phyloP scores from a whole-genome alignment of 2,329 filamentous ascomycete species.

The Arachnopeziza araneosa region DNA sequence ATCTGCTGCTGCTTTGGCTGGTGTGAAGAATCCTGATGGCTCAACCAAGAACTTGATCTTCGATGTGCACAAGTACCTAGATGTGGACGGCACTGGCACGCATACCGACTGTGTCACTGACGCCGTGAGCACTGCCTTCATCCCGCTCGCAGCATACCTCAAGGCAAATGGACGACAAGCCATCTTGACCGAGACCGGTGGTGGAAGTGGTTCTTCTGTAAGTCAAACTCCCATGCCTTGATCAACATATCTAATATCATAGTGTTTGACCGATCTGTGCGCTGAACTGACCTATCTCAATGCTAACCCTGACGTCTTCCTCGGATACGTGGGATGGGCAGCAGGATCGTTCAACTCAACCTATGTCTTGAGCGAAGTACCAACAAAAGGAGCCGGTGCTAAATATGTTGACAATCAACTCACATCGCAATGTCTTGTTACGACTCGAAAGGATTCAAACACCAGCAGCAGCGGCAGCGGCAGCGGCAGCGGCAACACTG shows the following conservation, averaged over 20 bases:
- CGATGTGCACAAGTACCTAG: slow-evolving; percentile 57
- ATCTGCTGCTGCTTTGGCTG: slow-evolving; percentile 44
- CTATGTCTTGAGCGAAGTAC: slow-evolving; percentile 21
- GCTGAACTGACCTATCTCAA: slow-evolving; percentile 6
- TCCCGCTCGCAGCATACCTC: slow-evolving; percentile 42
- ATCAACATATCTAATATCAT: neutral
- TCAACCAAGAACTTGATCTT: slow-evolving; percentile 47
- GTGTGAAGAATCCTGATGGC: slow-evolving; percentile 53
- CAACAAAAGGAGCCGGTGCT: slow-evolving; percentile 4
- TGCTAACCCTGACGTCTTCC: slow-evolving; percentile 32
- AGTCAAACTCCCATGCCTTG: neutral
- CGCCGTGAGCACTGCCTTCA: slow-evolving; percentile 42
- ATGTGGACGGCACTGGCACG: slow-evolving; percentile 50
- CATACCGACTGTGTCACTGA: slow-evolving; percentile 47
- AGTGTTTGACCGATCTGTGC: neutral
- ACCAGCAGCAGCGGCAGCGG: too few species aligned
- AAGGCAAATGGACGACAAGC: slow-evolving; percentile 42
- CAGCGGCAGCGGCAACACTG: too few species aligned
- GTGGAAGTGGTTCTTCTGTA: slow-evolving; percentile 18
- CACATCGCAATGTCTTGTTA: neutral
- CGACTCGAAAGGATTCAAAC: neutral
- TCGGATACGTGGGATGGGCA: slow-evolving; percentile 35
- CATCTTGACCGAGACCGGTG: slow-evolving; percentile 48
- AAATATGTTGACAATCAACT: neutral
- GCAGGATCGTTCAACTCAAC: slow-evolving; percentile 31